Conservation (phyloP, 2,329 filamentous ascomycete species). For the Trichoderma sp. region DNA sequence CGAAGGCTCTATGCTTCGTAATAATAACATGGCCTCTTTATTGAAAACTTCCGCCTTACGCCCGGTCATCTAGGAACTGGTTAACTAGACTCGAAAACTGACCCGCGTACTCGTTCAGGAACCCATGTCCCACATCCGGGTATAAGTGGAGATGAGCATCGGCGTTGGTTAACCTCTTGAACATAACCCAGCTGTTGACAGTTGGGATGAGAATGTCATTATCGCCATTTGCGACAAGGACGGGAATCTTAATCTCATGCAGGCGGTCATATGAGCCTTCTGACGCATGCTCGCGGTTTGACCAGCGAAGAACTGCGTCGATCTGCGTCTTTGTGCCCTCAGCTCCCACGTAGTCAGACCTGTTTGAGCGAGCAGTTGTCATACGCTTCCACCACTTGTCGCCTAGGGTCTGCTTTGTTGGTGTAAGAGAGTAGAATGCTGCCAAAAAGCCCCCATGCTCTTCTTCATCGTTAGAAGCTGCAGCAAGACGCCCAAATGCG, state of each 20-base stretch:
- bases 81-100: slow-evolving; percentile 3
- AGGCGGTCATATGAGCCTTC: neutral
- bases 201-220: slow-evolving; percentile 21
- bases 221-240: slow-evolving; percentile 15
- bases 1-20: no score
- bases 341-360: neutral
- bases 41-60: neutral
- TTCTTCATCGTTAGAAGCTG: slow-evolving; percentile 11
- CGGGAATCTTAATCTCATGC: slow-evolving; percentile 11
- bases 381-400: slow-evolving; percentile 9
- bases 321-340: neutral
- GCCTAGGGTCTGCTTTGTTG: neutral
- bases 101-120: slow-evolving; percentile 17
- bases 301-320: neutral
- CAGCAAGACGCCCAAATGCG: neutral
- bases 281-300: neutral
- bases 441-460: slow-evolving; percentile 9
- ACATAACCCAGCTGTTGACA: slow-evolving; percentile 23
- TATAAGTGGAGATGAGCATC: slow-evolving; percentile 17
- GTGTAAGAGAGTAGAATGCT: slow-evolving; percentile 10
- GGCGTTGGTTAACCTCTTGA: slow-evolving; percentile 13
- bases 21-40: no score
- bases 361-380: slow-evolving; percentile 6
- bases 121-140: slow-evolving; percentile 18
- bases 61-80: neutral